These are phyloP conservation scores for Aegilops bicornis DNA, from an alignment of 176 grass and related monocot genomes.

Conservation along the genomic window DNA sequence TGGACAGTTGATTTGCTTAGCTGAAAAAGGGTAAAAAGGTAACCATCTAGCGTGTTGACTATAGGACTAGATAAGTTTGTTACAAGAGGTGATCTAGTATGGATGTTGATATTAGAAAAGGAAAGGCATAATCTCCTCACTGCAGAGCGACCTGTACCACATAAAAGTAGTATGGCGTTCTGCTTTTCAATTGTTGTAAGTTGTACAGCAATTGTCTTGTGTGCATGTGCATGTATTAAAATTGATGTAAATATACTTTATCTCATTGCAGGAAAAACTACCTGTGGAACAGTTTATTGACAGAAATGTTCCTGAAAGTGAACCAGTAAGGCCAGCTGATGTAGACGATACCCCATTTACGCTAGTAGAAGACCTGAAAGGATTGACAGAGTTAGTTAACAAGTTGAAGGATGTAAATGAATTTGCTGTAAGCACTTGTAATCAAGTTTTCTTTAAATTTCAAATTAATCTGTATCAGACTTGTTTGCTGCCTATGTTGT, in stretches of 20 bases:
- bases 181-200: slow-evolving; percentile 3
- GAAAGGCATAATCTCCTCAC: not conserved
- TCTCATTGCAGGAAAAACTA: slow-evolving; percentile 67
- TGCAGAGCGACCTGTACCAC: not conserved
- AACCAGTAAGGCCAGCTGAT: slow-evolving; percentile 68
- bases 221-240: not conserved
- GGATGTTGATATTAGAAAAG: slow-evolving; percentile 16
- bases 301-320: slow-evolving; percentile 54
- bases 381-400: slow-evolving; percentile 62
- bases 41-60: not conserved
- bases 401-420: slow-evolving; percentile 80
- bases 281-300: slow-evolving; percentile 67
- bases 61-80: not conserved
- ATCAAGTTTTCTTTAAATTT: slow-evolving; percentile 3
- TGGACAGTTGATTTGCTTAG: not conserved
- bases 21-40: not conserved
- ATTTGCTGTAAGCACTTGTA: slow-evolving; percentile 82
- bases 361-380: slow-evolving; percentile 68
- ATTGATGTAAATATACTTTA: slow-evolving; percentile 18
- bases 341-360: slow-evolving; percentile 85
- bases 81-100: slow-evolving; percentile 15
- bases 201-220: slow-evolving; percentile 5
- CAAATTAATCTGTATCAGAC: slow-evolving; percentile 3
- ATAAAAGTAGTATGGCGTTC: not conserved
- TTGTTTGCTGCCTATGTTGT: slow-evolving; percentile 9